These are phyloP conservation scores for Gremmenia infestans DNA, from an alignment of 2,329 filamentous ascomycete genomes.

Conservation along the genomic window DNA sequence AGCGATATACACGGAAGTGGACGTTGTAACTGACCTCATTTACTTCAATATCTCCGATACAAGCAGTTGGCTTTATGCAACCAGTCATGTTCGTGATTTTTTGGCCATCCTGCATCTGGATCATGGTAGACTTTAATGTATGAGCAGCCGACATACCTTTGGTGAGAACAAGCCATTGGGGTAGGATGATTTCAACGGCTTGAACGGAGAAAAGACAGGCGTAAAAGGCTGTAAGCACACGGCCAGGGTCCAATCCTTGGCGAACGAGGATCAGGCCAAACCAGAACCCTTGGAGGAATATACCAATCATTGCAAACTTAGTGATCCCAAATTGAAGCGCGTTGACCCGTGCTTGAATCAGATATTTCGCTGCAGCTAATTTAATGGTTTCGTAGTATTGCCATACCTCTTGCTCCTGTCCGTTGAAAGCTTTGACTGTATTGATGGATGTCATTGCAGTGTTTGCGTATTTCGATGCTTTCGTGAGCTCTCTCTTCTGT, in stretches of 20 bases:
- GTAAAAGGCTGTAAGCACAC: slow-evolving; percentile 82
- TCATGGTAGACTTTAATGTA: slow-evolving; percentile 48
- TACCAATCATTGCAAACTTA: slow-evolving; percentile 66
- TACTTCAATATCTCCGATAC: slow-evolving; percentile 65
- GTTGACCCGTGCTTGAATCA: slow-evolving; percentile 62
- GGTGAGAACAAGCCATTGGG: slow-evolving; percentile 70
- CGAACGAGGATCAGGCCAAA: slow-evolving; percentile 70
- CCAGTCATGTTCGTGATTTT: slow-evolving; percentile 30
- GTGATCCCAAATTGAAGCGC: slow-evolving; percentile 69
- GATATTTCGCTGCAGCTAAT: slow-evolving; percentile 57
- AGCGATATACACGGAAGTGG: not conserved
- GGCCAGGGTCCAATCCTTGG: slow-evolving; percentile 51
- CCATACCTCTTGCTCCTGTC: slow-evolving; percentile 61
- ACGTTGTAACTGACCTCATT: slow-evolving; percentile 49
- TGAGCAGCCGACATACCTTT: slow-evolving; percentile 74
- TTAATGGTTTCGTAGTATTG: slow-evolving; percentile 57
- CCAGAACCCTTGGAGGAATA: slow-evolving; percentile 90
- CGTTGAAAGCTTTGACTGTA: slow-evolving; percentile 81
- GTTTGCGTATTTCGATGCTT: slow-evolving; percentile 66
- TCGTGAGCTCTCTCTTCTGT: slow-evolving; percentile 63
- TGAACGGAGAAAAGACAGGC: slow-evolving; percentile 72
- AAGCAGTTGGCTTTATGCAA: slow-evolving; percentile 37
- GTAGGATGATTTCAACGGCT: slow-evolving; percentile 66
- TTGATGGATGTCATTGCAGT: slow-evolving; percentile 72
- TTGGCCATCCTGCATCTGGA: slow-evolving; percentile 27